These are phyloP conservation scores for Aspergillus melleus DNA, from an alignment of 2,329 filamentous ascomycete genomes.

Conservation along the genomic window DNA sequence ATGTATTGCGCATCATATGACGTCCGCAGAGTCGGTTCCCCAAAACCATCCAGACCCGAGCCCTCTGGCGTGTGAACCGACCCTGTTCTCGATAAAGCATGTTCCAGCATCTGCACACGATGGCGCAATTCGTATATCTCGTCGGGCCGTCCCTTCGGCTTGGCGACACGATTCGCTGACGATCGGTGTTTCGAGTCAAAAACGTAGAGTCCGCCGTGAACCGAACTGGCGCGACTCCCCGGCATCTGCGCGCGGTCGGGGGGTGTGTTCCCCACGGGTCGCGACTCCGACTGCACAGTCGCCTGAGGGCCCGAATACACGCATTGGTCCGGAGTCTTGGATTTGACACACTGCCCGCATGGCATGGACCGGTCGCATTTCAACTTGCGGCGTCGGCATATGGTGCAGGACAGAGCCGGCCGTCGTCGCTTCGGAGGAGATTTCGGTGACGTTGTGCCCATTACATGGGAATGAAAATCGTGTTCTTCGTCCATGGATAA, in stretches of 20 bases:
- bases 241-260: conserved; percentile 8
- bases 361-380: conserved; percentile 75
- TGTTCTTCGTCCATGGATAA: conserved; percentile 6
- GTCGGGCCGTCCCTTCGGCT: conserved; percentile 23
- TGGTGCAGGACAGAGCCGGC: conserved; percentile 68
- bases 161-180: conserved; percentile 22
- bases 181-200: conserved; percentile 33
- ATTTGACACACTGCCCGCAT: conserved; percentile 62
- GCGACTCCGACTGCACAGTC: conserved; percentile 6
- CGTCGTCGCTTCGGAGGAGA: conserved; percentile 53
- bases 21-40: conserved; percentile 13
- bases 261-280: conserved; percentile 5
- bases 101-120: conserved; percentile 29
- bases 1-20: conserved; percentile 19
- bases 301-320: conserved; percentile 46
- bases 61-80: conserved; percentile 28
- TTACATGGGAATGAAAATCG: neutral
- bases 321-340: conserved; percentile 53
- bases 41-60: conserved; percentile 17
- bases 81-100: conserved; percentile 23
- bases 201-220: conserved; percentile 30
- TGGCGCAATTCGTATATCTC: conserved; percentile 33
- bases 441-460: conserved; percentile 6
- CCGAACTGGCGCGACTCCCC: conserved; percentile 15
- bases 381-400: conserved; percentile 73